phyloP scores from a whole-genome alignment of 331 rosid genomes.

The Malus hybrid region DNA sequence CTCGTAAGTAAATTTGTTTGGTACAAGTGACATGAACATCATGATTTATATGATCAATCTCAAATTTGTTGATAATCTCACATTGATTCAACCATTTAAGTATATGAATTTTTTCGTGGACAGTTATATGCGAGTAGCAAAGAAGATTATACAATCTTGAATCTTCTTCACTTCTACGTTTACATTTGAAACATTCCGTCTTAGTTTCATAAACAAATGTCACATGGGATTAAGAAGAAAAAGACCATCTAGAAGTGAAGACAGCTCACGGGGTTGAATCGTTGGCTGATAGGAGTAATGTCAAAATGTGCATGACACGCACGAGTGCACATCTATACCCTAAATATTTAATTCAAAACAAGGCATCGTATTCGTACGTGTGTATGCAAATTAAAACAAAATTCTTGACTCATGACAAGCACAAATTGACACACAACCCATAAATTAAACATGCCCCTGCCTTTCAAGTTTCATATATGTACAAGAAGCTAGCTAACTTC shows the following conservation, averaged over 20 bases:
- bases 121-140: background rate
- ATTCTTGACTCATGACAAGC: background rate
- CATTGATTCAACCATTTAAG: background rate
- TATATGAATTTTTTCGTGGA: background rate
- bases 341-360: background rate
- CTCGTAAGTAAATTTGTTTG: background rate
- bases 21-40: background rate
- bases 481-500: background rate
- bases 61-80: background rate
- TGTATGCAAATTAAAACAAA: background rate
- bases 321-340: background rate
- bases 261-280: background rate
- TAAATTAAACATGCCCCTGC: background rate
- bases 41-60: no score
- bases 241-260: constrained; percentile 11
- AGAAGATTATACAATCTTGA: background rate
- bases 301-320: background rate
- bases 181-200: background rate
- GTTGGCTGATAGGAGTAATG: background rate
- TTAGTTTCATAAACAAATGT: background rate
- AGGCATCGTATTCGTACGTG: background rate
- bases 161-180: no score
- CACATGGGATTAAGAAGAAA: background rate
- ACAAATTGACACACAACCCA: background rate
- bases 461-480: background rate